phyloP scores from a whole-genome alignment of 352 stramenopile species.

The Phytophthora uliginosa region DNA sequence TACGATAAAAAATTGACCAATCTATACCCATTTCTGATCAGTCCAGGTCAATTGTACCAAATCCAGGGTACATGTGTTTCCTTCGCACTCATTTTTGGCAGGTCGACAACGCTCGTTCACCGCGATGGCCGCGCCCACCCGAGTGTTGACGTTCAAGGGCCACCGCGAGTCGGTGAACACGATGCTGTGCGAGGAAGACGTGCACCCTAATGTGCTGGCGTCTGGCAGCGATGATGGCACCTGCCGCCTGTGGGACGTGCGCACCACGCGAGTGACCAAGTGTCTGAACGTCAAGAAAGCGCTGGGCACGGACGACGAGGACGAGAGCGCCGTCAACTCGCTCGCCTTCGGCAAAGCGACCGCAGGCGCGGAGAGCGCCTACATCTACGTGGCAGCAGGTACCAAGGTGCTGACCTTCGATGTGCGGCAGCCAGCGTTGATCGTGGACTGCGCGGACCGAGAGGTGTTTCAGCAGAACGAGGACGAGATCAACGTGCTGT shows the following conservation, averaged over 20 bases:
- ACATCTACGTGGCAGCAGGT: conserved; percentile 66
- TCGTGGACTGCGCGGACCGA: conserved; percentile 63
- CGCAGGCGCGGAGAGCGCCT: conserved; percentile 33
- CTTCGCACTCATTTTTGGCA: background rate
- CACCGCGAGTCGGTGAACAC: conserved; percentile 70
- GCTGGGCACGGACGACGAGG: conserved; percentile 39
- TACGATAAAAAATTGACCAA: no score
- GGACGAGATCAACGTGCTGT: conserved; percentile 79
- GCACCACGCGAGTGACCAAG: conserved; percentile 59
- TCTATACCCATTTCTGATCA: no score
- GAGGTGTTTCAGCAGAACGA: conserved; percentile 71
- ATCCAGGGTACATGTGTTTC: background rate
- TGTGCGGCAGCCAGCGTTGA: conserved; percentile 62
- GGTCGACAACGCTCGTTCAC: background rate
- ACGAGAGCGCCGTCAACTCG: conserved; percentile 72
- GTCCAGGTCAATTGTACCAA: background rate
- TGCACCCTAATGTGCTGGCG: conserved; percentile 60
- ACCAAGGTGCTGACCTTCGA: conserved; percentile 82
- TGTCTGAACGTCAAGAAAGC: conserved; percentile 76
- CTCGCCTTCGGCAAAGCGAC: conserved; percentile 58
- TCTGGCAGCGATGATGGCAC: conserved; percentile 81
- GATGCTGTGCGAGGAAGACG: conserved; percentile 64
- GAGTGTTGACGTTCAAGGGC: conserved; percentile 61
- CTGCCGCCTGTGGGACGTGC: conserved; percentile 77
- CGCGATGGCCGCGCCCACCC: conserved; percentile 21